Conservation (phyloP, 2,329 filamentous ascomycete species). For the Talaromyces sp. region DNA sequence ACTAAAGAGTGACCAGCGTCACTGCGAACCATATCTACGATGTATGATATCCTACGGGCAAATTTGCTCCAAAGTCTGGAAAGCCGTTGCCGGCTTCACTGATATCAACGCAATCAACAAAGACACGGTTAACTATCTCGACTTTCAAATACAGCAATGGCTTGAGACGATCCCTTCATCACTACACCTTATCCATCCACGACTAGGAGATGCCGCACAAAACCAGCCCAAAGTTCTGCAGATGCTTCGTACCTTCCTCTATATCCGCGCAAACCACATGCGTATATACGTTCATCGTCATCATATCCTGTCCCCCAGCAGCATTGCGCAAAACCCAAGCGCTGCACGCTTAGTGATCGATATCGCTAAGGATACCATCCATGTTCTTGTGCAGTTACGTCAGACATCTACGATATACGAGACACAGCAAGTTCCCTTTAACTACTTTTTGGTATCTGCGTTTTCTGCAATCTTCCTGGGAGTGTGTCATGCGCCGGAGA, state of each 20-base stretch:
- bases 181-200: background rate
- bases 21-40: background rate
- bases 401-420: background rate
- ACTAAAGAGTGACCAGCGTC: background rate
- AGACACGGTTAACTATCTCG: background rate
- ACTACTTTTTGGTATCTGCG: constrained; percentile 6
- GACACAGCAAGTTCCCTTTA: constrained; percentile 5
- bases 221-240: background rate
- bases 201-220: background rate
- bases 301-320: background rate
- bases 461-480: constrained; percentile 3
- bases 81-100: background rate
- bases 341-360: background rate
- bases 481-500: background rate
- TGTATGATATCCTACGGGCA: constrained; percentile 2
- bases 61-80: constrained; percentile 7
- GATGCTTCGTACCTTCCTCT: background rate
- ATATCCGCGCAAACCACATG: constrained; percentile 12
- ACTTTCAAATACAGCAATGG: constrained; percentile 4
- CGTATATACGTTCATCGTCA: constrained; percentile 9
- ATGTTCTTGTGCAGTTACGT: background rate
- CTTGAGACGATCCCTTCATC: background rate
- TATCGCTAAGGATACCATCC: constrained; percentile 3
- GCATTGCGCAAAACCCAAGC: background rate
- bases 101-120: background rate